phyloP scores from a whole-genome alignment of 2,329 filamentous ascomycete genomes.

The Thelonectria discophora region DNA sequence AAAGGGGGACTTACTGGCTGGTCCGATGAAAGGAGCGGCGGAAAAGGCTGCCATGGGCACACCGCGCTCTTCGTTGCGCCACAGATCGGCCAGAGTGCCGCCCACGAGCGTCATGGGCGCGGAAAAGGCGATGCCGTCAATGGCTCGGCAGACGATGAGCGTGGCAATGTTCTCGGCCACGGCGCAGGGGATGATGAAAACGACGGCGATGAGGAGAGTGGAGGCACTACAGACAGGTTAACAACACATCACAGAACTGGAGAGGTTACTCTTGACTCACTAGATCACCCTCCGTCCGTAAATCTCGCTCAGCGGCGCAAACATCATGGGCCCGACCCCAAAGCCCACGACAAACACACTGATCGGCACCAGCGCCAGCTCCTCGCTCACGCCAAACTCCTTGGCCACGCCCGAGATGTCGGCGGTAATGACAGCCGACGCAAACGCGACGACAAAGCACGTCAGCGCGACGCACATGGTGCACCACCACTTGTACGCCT shows the following conservation, averaged over 20 bases:
- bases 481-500: conserved; percentile 80
- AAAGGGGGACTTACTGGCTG: conserved; percentile 62
- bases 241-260: neutral
- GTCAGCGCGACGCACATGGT: conserved; percentile 85
- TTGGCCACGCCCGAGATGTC: conserved; percentile 71
- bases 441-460: conserved; percentile 78
- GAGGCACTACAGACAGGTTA: conserved; percentile 50
- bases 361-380: conserved; percentile 77
- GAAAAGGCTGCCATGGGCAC: conserved; percentile 89
- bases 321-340: conserved; percentile 80
- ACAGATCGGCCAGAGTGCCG: conserved; percentile 84
- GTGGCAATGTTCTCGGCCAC: conserved; percentile 80
- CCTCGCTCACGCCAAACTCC: conserved; percentile 73
- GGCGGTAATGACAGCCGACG: conserved; percentile 79
- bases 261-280: conserved; percentile 41
- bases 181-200: conserved; percentile 84
- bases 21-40: conserved; percentile 83
- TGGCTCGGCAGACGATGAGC: conserved; percentile 76
- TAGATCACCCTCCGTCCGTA: conserved; percentile 78
- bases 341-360: conserved; percentile 85
- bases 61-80: conserved; percentile 83
- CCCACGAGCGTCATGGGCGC: conserved; percentile 88
- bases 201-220: conserved; percentile 73
- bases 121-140: conserved; percentile 85
- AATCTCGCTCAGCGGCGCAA: conserved; percentile 81